Percentiles rank a stretch among this genome's conserved stretches.
These are phyloP conservation scores for Aspergillus hancockii DNA, from an alignment of 495 filamentous ascomycete species.

Conservation along the genomic window DNA sequence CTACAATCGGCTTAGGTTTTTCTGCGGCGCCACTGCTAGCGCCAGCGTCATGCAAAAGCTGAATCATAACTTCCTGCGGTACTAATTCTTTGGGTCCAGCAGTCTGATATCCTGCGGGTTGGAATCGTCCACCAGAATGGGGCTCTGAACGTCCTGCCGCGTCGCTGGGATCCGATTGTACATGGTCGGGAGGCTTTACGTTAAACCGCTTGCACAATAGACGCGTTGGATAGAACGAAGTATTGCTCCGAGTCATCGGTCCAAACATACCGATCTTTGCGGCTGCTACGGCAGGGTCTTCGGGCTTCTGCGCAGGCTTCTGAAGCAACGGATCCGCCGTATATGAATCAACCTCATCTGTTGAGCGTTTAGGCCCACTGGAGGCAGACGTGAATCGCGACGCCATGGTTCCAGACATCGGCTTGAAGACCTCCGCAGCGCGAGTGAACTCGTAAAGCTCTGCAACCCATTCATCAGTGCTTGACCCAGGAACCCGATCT, in stretches of 20 bases:
- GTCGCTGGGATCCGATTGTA: constrained; percentile 59
- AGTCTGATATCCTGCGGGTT: constrained; percentile 39
- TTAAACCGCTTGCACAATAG: constrained; percentile 93
- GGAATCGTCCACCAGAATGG: constrained; percentile 31
- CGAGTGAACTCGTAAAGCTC: constrained; percentile 87
- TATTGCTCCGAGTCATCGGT: constrained; percentile 69
- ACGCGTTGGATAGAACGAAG: constrained; percentile 78
- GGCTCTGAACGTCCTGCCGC: constrained; percentile 21
- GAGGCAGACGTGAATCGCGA: constrained; percentile 83
- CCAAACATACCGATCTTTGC: constrained; percentile 95
- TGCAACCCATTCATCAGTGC: constrained; percentile 71
- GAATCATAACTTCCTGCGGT: constrained; percentile 43
- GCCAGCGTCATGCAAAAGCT: constrained; percentile 36
- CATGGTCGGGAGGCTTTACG: constrained; percentile 73
- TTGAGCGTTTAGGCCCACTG: constrained; percentile 40
- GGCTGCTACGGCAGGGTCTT: constrained; percentile 82
- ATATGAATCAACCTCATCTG: constrained; percentile 41
- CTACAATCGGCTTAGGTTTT: constrained; percentile 30
- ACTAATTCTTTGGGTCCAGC: constrained; percentile 36
- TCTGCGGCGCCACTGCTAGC: not conserved
- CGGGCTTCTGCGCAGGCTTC: constrained; percentile 60
- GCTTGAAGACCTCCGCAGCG: constrained; percentile 90
- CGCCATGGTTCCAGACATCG: constrained; percentile 88
- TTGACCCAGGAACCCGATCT: constrained; percentile 53
- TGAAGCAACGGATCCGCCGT: constrained; percentile 48